phyloP scores from a whole-genome alignment of 768 basidiomycete genomes.

The Tricholoma furcatifolium region DNA sequence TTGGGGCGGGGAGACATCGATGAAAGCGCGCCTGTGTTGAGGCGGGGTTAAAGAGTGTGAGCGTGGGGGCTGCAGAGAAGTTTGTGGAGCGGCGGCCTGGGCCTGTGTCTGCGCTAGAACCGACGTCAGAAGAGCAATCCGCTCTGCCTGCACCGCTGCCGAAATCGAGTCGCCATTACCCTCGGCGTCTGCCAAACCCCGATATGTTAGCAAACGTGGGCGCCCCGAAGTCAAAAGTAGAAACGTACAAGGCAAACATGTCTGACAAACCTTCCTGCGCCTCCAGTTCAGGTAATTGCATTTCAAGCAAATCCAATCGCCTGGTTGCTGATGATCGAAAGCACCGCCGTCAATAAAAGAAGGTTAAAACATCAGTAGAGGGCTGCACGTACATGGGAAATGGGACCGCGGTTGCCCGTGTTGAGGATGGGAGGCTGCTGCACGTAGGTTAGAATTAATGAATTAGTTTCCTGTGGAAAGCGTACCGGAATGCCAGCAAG shows the following conservation, averaged over 20 bases:
- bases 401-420: slow-evolving; percentile 85
- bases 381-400: slow-evolving; percentile 67
- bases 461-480: neutral
- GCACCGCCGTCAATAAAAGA: slow-evolving; percentile 10
- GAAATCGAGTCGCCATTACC: slow-evolving; percentile 89
- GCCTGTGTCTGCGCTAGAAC: slow-evolving; percentile 61
- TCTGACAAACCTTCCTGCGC: slow-evolving; percentile 86
- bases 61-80: slow-evolving; percentile 26
- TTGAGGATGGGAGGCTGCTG: slow-evolving; percentile 87
- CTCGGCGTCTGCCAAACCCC: slow-evolving; percentile 62
- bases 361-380: slow-evolving; percentile 1
- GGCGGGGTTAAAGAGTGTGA: slow-evolving; percentile 49
- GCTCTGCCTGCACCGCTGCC: slow-evolving; percentile 79
- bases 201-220: slow-evolving; percentile 6
- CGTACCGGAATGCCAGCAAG: slow-evolving; percentile 55
- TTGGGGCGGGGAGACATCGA: slow-evolving; percentile 33
- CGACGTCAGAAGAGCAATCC: slow-evolving; percentile 76
- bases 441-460: slow-evolving; percentile 8
- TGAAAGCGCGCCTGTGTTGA: slow-evolving; percentile 38
- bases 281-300: slow-evolving; percentile 91
- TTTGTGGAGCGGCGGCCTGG: slow-evolving; percentile 11
- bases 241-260: slow-evolving; percentile 76
- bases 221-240: slow-evolving; percentile 6
- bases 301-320: slow-evolving; percentile 80
- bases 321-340: slow-evolving; percentile 51